A percentile compares a stretch with the other conserved stretches of the same genome.
Conservation (phyloP, 1,284 basidiomycete species). For the Ceratobasidium sp. region DNA sequence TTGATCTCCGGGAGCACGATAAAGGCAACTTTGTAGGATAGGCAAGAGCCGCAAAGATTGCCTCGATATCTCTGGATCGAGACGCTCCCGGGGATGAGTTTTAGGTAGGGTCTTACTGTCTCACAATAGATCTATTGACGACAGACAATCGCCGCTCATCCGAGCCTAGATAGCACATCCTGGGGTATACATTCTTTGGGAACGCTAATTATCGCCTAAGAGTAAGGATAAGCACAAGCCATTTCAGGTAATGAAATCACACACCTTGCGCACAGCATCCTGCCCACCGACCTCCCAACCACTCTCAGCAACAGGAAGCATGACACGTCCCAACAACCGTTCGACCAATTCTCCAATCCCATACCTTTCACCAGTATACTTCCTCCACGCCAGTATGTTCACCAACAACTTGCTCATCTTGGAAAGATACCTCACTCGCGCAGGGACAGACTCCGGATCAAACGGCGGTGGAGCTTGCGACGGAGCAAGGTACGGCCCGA, state of each 20-base stretch:
- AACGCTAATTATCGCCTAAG: conserved; percentile 20
- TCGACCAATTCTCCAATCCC: conserved; percentile 70
- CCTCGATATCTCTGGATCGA: too few species aligned
- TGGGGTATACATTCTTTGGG: conserved; percentile 39
- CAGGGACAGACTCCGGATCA: conserved; percentile 79
- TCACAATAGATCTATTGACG: neutral
- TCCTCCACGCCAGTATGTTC: conserved; percentile 82
- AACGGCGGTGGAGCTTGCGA: conserved; percentile 67
- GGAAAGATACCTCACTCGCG: conserved; percentile 77
- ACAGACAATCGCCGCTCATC: conserved; percentile 27
- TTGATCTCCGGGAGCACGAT: conserved; percentile 18
- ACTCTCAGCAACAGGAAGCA: conserved; percentile 76
- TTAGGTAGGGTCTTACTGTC: neutral
- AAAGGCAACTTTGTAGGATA: conserved; percentile 32
- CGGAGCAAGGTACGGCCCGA: conserved; percentile 60
- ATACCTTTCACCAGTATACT: conserved; percentile 74
- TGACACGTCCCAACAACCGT: conserved; percentile 70
- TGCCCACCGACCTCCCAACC: conserved; percentile 92
- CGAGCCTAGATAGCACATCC: conserved; percentile 38
- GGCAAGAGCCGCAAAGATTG: conserved; percentile 9
- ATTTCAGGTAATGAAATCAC: conserved; percentile 44
- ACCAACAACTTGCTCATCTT: conserved; percentile 79
- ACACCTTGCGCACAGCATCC: conserved; percentile 74
- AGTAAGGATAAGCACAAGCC: neutral
- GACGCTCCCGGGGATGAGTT: neutral